Base-by-base conservation (phyloP, 2,329 filamentous ascomycete species). In the Diplodia mutila region DNA sequence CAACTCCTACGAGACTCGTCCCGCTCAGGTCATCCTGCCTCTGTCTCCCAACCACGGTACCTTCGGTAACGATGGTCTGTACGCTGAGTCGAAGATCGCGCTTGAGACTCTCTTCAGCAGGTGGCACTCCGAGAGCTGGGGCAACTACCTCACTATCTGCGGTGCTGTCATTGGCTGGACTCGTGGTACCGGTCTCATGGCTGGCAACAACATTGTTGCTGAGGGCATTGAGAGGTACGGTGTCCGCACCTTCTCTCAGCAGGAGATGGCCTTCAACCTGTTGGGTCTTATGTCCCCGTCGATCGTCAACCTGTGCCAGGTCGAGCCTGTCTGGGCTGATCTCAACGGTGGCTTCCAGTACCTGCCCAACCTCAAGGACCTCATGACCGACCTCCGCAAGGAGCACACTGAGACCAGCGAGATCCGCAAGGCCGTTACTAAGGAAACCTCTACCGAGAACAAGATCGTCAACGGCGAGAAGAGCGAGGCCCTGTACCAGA, bases 151-250 rank as follows among this genome's bases (percentile, higher is more conserved):
- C 75, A 98, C 94, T 69, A 95, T 99, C 73, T 99, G 95, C 74
- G 95, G 95, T 84, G 94, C 94, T 70, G 93, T 98, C 80, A 99
- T 99, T 78, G 95, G 95, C 70, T 99, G 95, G 95, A 99, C 95
- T 73, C 94, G 95, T 83, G 95, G 94, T 72, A 99, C 95, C 70
- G 95, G 95, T 78, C 89, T 99, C 74, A 99, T 99, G 94, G 92
- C 91, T 72, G 94, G 91, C 76, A 98, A 98, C 86, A 98, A 99
- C 80, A 89, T 98, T 74, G 94, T 98, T 71, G 95, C 95, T 42
- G 94, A 98, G 79, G 95, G 94, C 69, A 93, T 99, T 67, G 95
- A 99, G 84, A 92, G 92, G 74, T 95, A 96, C 72, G 95, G 95
- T 75, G 95, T 98, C 29, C 93, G 95, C 74, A 99, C 95, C 4